These are phyloP conservation scores for Dendrobium officinale DNA, from an alignment of 106 monocot species.

Conservation along the genomic window DNA sequence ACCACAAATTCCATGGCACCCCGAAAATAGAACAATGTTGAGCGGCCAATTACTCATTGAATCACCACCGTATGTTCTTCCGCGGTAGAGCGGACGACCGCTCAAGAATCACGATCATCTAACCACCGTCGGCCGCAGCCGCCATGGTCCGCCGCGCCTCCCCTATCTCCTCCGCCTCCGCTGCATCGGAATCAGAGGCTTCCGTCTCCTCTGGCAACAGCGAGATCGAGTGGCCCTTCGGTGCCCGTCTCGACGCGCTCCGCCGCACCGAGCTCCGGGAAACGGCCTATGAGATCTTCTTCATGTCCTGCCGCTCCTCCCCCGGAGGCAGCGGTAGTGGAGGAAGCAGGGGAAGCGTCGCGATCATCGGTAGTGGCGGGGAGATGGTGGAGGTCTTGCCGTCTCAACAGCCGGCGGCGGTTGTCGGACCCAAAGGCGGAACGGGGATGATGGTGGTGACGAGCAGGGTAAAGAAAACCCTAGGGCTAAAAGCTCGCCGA, in stretches of 20 bases:
- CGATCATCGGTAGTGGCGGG: neutral
- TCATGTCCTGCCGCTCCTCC: slow-evolving; percentile 63
- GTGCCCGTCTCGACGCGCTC: slow-evolving; percentile 45
- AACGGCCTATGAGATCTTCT: slow-evolving; percentile 88
- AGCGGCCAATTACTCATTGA: too few relatives aligned
- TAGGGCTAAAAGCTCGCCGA: slow-evolving; percentile 46
- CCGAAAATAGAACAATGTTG: too few relatives aligned
- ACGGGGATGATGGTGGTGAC: slow-evolving; percentile 34
- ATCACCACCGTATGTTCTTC: too few relatives aligned
- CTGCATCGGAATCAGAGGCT: neutral
- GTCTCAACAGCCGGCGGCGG: neutral
- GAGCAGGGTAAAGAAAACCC: slow-evolving; percentile 40
- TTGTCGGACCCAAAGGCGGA: slow-evolving; percentile 4
- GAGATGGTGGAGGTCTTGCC: slow-evolving; percentile 2
- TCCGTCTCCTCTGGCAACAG: slow-evolving; percentile 12
- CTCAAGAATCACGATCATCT: neutral
- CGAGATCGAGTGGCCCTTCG: slow-evolving; percentile 75
- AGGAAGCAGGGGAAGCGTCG: neutral
- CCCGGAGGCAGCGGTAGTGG: slow-evolving; percentile 41
- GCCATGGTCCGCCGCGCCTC: slow-evolving; percentile 9
- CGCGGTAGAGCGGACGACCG: too few relatives aligned
- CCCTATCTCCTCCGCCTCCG: slow-evolving; percentile 14
- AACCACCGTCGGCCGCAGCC: neutral
- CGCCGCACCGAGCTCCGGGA: slow-evolving; percentile 52
- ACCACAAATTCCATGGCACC: too few relatives aligned